Evolutionary conservation across 192 early-diverging fungal species (phyloP).

Genomic region (Entomortierella chlamydospora): DNA sequence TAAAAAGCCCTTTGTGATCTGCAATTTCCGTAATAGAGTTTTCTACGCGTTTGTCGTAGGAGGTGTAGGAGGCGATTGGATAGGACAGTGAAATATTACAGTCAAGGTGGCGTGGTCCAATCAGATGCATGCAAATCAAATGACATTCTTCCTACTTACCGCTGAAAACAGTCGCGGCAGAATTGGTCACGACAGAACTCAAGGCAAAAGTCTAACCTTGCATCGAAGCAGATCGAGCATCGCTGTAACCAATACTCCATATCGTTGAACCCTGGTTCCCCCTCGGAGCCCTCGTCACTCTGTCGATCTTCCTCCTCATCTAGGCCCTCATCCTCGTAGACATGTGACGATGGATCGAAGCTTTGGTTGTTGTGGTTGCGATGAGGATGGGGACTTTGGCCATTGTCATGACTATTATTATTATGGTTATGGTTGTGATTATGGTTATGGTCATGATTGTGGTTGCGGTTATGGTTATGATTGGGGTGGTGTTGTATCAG

Average conservation of each 20-base stretch:
- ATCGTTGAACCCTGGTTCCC: constrained; percentile 42
- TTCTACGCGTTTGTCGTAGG: constrained; percentile 13
- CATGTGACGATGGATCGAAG: constrained; percentile 11
- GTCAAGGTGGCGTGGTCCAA: constrained; percentile 16
- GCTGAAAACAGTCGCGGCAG: constrained; percentile 65
- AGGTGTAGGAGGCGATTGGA: not conserved
- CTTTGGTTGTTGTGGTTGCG: constrained; percentile 8
- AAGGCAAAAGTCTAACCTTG: constrained; percentile 65
- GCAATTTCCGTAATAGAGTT: not conserved
- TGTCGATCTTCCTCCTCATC: constrained; percentile 34
- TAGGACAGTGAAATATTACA: not conserved
- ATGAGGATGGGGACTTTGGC: too few species aligned
- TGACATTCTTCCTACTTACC: constrained; percentile 42
- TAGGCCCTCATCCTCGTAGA: not conserved
- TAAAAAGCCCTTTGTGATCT: not conserved
- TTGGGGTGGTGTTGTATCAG: not conserved
- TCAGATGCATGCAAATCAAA: constrained; percentile 27
- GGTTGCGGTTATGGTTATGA: not conserved
- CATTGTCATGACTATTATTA: not conserved
- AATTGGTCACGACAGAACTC: constrained; percentile 68
- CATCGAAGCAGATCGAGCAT: constrained; percentile 71
- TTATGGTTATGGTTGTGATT: not conserved
- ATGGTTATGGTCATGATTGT: not conserved
- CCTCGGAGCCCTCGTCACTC: constrained; percentile 48
- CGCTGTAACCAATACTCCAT: constrained; percentile 67